These are phyloP conservation scores for Chytriomyces sp. DNA, from an alignment of 192 early-diverging fungal species.

Conservation along the genomic window DNA sequence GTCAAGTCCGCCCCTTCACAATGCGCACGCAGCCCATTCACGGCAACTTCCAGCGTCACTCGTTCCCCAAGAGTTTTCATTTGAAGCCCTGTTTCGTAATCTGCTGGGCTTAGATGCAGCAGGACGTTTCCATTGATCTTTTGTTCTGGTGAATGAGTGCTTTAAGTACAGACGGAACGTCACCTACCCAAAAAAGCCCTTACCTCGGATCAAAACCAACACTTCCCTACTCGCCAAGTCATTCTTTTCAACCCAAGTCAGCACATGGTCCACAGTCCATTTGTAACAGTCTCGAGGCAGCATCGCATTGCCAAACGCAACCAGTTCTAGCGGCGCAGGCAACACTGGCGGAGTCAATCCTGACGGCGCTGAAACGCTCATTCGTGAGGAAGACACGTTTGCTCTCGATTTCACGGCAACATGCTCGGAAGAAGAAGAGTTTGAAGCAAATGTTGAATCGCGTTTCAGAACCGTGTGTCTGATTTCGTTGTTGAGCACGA, in stretches of 20 bases:
- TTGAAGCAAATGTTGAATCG: conserved; percentile 2
- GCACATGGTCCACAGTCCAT: neutral
- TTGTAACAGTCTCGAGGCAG: neutral
- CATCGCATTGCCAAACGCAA: neutral
- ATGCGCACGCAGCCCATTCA: neutral
- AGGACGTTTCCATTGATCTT: neutral
- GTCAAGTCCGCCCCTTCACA: neutral
- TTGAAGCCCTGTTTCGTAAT: neutral
- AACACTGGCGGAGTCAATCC: no score
- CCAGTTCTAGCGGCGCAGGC: neutral
- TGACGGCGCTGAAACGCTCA: neutral
- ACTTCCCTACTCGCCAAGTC: neutral
- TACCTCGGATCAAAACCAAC: neutral
- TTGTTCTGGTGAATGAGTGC: no score
- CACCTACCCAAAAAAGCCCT: neutral
- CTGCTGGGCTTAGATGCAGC: neutral
- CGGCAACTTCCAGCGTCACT: neutral
- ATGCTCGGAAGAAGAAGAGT: neutral
- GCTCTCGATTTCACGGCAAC: neutral
- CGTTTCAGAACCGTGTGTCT: neutral
- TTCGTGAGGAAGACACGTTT: neutral
- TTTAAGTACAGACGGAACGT: no score
- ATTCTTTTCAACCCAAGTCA: neutral
- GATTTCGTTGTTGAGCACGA: no score
- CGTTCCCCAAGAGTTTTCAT: neutral